Conservation (phyloP, 495 filamentous ascomycete genomes). For the Penicillium daleae region DNA sequence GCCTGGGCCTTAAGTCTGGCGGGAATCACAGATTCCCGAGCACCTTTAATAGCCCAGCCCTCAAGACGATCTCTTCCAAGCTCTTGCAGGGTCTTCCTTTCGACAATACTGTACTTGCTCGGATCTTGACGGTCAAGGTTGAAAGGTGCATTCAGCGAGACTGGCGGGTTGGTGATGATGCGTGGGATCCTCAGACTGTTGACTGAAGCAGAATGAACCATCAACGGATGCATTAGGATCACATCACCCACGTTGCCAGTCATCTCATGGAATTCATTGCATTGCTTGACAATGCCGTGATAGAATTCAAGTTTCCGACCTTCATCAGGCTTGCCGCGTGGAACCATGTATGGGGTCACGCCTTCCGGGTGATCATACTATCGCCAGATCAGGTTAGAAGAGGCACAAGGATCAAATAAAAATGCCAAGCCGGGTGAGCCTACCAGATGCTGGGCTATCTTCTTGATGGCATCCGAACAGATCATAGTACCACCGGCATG, state of each 20-base stretch:
- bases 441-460: slow-evolving; percentile 60
- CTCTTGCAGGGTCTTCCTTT: slow-evolving; percentile 64
- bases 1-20: slow-evolving; percentile 41
- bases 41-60: slow-evolving; percentile 64
- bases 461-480: slow-evolving; percentile 60
- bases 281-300: slow-evolving; percentile 48
- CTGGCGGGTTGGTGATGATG: slow-evolving; percentile 75
- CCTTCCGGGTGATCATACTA: slow-evolving; percentile 67
- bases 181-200: slow-evolving; percentile 62
- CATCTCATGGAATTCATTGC: slow-evolving; percentile 64
- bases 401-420: background rate
- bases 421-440: background rate
- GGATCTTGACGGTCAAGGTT: slow-evolving; percentile 62
- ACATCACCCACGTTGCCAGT: slow-evolving; percentile 69
- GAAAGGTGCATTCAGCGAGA: slow-evolving; percentile 65
- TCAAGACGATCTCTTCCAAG: slow-evolving; percentile 60
- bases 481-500: slow-evolving; percentile 71
- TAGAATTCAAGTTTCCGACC: slow-evolving; percentile 56
- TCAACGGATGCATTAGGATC: slow-evolving; percentile 72
- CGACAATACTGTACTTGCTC: slow-evolving; percentile 65
- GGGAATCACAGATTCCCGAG: slow-evolving; percentile 54
- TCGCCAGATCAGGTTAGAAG: background rate
- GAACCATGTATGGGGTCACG: slow-evolving; percentile 67
- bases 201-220: slow-evolving; percentile 67
- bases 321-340: slow-evolving; percentile 49